Evolutionary conservation across 2,329 filamentous ascomycete species (phyloP), one percentile per base, ranked within the genome.

Genomic region (Pseudonectria foliicola): DNA sequence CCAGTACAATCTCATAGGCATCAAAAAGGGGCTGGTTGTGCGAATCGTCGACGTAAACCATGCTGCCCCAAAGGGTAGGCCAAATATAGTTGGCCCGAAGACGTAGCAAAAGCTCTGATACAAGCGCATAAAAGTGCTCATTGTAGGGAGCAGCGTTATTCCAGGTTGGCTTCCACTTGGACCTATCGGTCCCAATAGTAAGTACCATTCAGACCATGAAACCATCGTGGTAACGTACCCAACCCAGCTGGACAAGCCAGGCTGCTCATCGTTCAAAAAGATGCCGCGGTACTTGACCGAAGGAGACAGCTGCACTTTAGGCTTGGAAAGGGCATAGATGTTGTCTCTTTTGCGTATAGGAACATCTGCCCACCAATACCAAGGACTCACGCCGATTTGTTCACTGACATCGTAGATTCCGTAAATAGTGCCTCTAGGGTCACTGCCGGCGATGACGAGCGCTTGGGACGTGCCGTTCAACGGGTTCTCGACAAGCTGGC

Each of bases 81-180:
- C 83, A 87, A 32, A 87, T 63, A 49, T 85, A 86, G 56, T 87
- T 87, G 12, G 82, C 82, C 25, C 76, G 71, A 18, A 83, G 66
- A 6, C 83, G 71, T 6, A 87, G 71, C 2, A 86, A 61, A 2
- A 87, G 64, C 60, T 87, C 83, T 42, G 84, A 85, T 13, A 87
- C 74, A 13, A 73, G 71, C 4, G 70, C 62, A 57, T 87, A 85
- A 7, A 82, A 82, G 1, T 82, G 69, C 15, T 69, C 68, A 12
- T 63, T 62, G 52, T 82, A 82, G 45, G 82, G 78, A 6, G 73
- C 67, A 1, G 68, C 61, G 35, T 71, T 67, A 31, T 52, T 51
- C 48, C 48, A 52, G 7, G 46, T 49, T n/a, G 37, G 29, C 11
- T 49, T 28, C 44, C 63, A 78, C 13, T 70, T 71, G 4, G 55